Conservation (phyloP, 257 asterid genomes). For the Parsonsia alboflavescens region DNA sequence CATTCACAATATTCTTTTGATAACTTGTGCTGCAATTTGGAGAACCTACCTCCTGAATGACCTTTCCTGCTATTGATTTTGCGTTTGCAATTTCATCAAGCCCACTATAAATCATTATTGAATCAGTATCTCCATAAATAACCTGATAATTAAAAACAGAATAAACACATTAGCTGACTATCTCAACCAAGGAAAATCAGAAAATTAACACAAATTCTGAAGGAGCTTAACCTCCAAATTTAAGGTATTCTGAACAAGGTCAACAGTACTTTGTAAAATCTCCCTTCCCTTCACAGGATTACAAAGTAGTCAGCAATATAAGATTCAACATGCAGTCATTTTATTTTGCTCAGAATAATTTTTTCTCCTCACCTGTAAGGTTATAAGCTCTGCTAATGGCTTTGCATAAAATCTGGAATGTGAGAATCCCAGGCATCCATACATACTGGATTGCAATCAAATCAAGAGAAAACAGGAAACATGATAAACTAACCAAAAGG, state of each 20-base stretch:
- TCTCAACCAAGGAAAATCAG: conserved; percentile 16
- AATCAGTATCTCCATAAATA: conserved; percentile 97
- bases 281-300: conserved; percentile 78
- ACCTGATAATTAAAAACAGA: conserved; percentile 48
- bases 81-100: conserved; percentile 89
- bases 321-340: background rate
- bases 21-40: background rate
- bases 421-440: conserved; percentile 95
- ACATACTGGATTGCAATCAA: conserved; percentile 56
- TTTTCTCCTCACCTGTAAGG: conserved; percentile 62
- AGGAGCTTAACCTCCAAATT: conserved; percentile 67
- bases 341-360: conserved; percentile 7
- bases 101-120: conserved; percentile 94
- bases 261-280: conserved; percentile 85
- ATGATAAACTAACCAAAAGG: conserved; percentile 6
- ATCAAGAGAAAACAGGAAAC: conserved; percentile 20
- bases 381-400: conserved; percentile 92
- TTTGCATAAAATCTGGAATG: conserved; percentile 96
- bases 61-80: conserved; percentile 71
- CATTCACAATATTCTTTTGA: background rate
- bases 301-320: conserved; percentile 25
- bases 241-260: conserved; percentile 77
- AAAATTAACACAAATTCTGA: conserved; percentile 12
- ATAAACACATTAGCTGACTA: conserved; percentile 18
- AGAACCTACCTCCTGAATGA: conserved; percentile 77